phyloP scores from a whole-genome alignment of 805 yeast species.

The Candida tammaniensis region DNA sequence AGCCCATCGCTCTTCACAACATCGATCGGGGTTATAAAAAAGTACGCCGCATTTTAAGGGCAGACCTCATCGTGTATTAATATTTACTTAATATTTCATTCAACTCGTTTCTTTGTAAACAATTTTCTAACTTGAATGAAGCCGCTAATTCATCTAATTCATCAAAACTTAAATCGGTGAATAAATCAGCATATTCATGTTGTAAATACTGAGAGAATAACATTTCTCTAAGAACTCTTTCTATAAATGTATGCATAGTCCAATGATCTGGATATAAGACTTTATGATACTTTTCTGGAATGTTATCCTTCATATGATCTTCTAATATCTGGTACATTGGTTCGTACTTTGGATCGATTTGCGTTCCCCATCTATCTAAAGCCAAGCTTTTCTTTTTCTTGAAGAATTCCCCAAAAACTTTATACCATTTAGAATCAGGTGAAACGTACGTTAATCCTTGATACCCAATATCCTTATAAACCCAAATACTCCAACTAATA shows the following conservation, averaged over 20 bases:
- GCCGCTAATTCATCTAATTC: conserved; percentile 52
- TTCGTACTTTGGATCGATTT: conserved; percentile 39
- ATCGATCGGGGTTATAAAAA: no score
- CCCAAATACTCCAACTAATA: conserved; percentile 52
- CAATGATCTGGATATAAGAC: conserved; percentile 42
- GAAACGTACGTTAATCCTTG: conserved; percentile 49
- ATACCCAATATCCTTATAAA: conserved; percentile 51
- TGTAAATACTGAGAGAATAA: conserved; percentile 42
- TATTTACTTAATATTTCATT: conserved; percentile 30
- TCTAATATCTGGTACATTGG: conserved; percentile 34
- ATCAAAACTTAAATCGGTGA: conserved; percentile 39
- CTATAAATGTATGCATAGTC: conserved; percentile 34
- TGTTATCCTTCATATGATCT: conserved; percentile 34
- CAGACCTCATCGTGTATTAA: conserved; percentile 28
- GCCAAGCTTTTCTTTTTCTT: conserved; percentile 44
- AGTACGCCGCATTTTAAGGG: conserved; percentile 50
- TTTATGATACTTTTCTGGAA: conserved; percentile 40
- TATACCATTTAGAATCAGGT: conserved; percentile 42
- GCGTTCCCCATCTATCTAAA: conserved; percentile 50
- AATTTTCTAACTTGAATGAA: conserved; percentile 48
- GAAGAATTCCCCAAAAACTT: conserved; percentile 41
- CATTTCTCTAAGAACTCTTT: conserved; percentile 42
- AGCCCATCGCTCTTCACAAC: background rate
- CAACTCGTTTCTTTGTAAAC: conserved; percentile 39
- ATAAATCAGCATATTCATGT: conserved; percentile 46